Evolutionary conservation across 768 basidiomycete species (phyloP).

Genomic region (Steccherinum ochraceum): DNA sequence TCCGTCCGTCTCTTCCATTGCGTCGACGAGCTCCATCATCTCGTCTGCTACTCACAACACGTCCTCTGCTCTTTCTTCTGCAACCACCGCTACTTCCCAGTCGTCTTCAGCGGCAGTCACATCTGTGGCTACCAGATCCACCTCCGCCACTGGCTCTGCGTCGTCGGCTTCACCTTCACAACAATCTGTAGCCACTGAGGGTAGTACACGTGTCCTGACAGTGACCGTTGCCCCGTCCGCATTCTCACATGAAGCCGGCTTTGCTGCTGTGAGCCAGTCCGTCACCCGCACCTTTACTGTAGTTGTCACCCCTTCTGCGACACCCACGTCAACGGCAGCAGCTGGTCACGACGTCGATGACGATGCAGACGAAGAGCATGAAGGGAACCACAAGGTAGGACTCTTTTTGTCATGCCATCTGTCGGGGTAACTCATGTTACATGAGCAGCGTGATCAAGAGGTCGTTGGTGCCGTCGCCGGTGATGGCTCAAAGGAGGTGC

Average conservation of each 20-base stretch:
- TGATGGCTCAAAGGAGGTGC: slow-evolving; percentile 17
- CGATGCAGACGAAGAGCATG: slow-evolving; percentile 1
- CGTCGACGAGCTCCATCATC: too few relatives aligned
- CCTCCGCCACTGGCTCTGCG: slow-evolving; percentile 1
- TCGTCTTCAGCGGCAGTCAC: slow-evolving; percentile 1
- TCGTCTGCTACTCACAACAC: slow-evolving; percentile 7
- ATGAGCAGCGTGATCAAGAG: background rate
- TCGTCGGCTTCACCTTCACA: background rate
- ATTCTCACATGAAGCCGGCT: background rate
- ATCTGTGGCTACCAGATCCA: background rate
- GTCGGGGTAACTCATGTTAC: too few relatives aligned
- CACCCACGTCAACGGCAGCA: background rate
- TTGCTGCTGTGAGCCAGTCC: background rate
- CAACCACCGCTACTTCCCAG: slow-evolving; percentile 1
- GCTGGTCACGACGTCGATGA: slow-evolving; percentile 6
- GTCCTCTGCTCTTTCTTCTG: slow-evolving; percentile 5
- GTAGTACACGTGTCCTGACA: background rate
- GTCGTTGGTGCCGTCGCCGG: background rate
- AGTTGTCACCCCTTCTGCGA: slow-evolving; percentile 3
- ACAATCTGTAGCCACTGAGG: background rate
- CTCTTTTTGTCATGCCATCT: too few relatives aligned
- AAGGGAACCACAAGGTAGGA: slow-evolving; percentile 8
- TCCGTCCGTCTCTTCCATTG: slow-evolving; percentile 1
- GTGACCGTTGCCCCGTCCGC: background rate
- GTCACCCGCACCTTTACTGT: slow-evolving; percentile 13